These are phyloP conservation scores for sweet orange (Citrus sinensis) DNA, from an alignment of 345 rosid genomes.

Conservation along the genomic window DNA sequence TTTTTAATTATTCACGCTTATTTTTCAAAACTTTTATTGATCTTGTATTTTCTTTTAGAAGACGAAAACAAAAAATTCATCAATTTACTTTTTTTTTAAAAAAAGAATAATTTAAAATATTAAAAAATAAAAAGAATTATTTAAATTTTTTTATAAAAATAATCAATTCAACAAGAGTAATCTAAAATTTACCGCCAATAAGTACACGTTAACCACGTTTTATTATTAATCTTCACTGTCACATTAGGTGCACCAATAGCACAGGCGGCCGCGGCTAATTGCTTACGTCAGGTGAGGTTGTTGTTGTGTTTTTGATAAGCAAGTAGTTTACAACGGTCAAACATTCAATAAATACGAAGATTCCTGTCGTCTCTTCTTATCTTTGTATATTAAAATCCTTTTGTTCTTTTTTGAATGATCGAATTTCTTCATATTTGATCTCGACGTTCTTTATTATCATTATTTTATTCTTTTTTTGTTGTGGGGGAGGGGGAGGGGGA, in stretches of 20 bases:
- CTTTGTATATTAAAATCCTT: not conserved
- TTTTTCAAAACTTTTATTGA: no score
- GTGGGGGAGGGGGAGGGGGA: no score
- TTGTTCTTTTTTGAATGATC: not conserved
- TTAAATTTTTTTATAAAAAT: no score
- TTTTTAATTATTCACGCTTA: no score
- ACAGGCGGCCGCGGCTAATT: not conserved
- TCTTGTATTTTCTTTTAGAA: no score
- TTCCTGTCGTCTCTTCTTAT: not conserved
- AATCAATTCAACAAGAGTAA: no score
- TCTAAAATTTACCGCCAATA: no score
- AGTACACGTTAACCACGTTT: not conserved
- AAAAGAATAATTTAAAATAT: no score
- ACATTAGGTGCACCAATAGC: not conserved
- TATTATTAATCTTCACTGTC: not conserved
- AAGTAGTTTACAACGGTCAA: not conserved
- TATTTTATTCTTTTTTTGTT: not conserved
- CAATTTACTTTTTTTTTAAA: no score
- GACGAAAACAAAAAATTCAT: no score
- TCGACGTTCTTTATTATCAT: not conserved
- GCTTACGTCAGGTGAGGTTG: not conserved
- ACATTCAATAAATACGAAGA: not conserved
- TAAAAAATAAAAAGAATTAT: no score
- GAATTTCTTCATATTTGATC: not conserved
- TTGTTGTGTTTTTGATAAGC: not conserved